phyloP scores from a whole-genome alignment of 768 basidiomycete genomes.

The Russula sp. region DNA sequence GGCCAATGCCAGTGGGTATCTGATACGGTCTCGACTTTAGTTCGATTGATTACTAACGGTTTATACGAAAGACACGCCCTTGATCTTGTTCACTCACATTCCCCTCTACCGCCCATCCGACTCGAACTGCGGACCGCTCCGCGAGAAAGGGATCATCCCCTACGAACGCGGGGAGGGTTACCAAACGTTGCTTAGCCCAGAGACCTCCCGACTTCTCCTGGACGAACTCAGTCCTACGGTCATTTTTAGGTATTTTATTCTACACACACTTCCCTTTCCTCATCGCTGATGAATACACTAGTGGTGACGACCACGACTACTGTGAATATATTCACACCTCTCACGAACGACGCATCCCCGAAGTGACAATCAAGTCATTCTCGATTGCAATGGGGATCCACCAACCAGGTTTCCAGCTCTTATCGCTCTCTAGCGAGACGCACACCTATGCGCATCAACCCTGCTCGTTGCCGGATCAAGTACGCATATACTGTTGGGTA shows the following conservation, averaged over 20 bases:
- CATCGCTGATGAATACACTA: constrained; percentile 34
- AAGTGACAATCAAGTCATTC: constrained; percentile 86
- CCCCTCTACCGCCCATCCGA: constrained; percentile 75
- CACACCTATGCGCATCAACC: constrained; percentile 52
- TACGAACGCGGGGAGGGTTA: constrained; percentile 77
- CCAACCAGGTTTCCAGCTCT: constrained; percentile 84
- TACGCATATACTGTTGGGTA: constrained; percentile 67
- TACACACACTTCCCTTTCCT: not conserved
- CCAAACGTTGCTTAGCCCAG: constrained; percentile 75
- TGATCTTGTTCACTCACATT: constrained; percentile 66
- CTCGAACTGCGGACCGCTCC: constrained; percentile 68
- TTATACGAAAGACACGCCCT: constrained; percentile 8
- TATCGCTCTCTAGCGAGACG: constrained; percentile 58
- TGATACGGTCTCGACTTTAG: constrained; percentile 31
- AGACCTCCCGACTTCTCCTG: constrained; percentile 65
- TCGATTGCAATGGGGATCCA: constrained; percentile 87
- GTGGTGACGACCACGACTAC: constrained; percentile 95
- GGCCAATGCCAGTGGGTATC: not conserved
- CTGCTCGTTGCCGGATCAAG: constrained; percentile 83
- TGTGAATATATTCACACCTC: constrained; percentile 69
- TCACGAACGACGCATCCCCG: constrained; percentile 44
- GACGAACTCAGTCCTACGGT: constrained; percentile 59
- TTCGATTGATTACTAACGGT: constrained; percentile 27
- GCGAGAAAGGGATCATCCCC: constrained; percentile 72
- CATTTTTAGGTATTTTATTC: constrained; percentile 62